Conservation (phyloP, 768 basidiomycete species). For the Kwoniella heveanensis region DNA sequence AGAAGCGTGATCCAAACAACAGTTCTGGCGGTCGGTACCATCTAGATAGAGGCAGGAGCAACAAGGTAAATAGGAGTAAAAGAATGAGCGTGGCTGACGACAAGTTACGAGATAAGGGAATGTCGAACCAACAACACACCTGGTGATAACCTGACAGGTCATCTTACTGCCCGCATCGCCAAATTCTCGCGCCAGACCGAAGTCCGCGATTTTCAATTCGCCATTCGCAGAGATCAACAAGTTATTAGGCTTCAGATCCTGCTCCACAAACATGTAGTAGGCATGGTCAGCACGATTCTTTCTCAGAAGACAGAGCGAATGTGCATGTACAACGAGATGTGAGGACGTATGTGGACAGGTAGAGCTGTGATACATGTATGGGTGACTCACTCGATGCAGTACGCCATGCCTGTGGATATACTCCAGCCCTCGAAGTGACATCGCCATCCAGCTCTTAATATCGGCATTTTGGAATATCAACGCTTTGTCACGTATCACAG, state of each 20-base stretch:
- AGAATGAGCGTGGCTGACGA: too few relatives aligned
- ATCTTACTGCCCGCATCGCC: slow-evolving; percentile 93
- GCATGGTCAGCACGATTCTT: too few relatives aligned
- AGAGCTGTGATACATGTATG: too few relatives aligned
- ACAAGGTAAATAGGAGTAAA: neutral
- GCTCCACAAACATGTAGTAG: too few relatives aligned
- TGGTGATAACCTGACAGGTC: slow-evolving; percentile 97
- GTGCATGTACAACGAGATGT: too few relatives aligned
- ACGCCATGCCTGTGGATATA: slow-evolving; percentile 95
- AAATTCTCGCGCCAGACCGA: slow-evolving; percentile 95
- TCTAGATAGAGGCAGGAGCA: slow-evolving; percentile 58
- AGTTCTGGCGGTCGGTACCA: slow-evolving; percentile 99
- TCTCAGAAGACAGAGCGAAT: too few relatives aligned
- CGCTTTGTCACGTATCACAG: slow-evolving; percentile 89
- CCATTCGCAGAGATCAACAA: slow-evolving; percentile 88
- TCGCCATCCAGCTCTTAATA: slow-evolving; percentile 98
- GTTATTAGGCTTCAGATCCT: slow-evolving; percentile 99
- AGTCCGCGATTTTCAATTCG: slow-evolving; percentile 95
- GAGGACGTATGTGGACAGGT: too few relatives aligned
- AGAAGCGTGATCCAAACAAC: slow-evolving; percentile 84
- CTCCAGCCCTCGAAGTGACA: slow-evolving; percentile 96
- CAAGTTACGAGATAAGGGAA: too few relatives aligned
- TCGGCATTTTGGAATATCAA: slow-evolving; percentile 92
- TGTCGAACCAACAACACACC: too few relatives aligned
- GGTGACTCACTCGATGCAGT: slow-evolving; percentile 74